Evolutionary conservation across 306 rosid genomes (phyloP).

Genomic region (Medicago arabica): DNA sequence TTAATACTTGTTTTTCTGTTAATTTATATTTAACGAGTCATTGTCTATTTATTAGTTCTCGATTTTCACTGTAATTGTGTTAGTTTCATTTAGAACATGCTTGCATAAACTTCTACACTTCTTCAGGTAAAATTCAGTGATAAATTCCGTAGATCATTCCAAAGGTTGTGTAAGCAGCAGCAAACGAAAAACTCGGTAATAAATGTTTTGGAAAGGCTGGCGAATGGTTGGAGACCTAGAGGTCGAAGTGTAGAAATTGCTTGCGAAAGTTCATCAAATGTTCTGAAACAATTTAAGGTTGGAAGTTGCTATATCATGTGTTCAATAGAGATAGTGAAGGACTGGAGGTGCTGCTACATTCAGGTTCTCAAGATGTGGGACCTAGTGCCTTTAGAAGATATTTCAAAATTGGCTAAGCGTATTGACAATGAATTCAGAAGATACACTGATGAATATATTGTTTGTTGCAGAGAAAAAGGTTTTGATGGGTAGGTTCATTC

Average conservation of each 20-base stretch:
- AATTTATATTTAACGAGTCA: no score
- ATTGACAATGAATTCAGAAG: conserved; percentile 50
- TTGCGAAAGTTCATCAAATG: conserved; percentile 48
- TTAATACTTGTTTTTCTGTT: no score
- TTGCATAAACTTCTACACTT: background rate
- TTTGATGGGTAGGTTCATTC: conserved; percentile 48
- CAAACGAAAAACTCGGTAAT: conserved; percentile 45
- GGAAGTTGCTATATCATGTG: conserved; percentile 52
- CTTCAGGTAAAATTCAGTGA: conserved; percentile 62
- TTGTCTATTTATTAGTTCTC: no score
- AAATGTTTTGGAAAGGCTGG: conserved; percentile 53
- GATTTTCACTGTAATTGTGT: no score
- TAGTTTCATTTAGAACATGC: no score
- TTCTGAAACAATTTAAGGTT: conserved; percentile 60
- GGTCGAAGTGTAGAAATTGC: conserved; percentile 16
- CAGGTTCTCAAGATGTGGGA: conserved; percentile 79
- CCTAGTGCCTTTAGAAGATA: conserved; percentile 53
- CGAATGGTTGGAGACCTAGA: conserved; percentile 72
- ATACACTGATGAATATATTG: conserved; percentile 56
- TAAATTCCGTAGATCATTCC: conserved; percentile 63
- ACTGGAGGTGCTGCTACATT: conserved; percentile 36
- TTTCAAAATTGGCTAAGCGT: conserved; percentile 49
- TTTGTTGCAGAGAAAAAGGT: conserved; percentile 52
- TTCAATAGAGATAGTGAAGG: conserved; percentile 57
- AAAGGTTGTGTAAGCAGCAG: conserved; percentile 25